Base-by-base conservation (phyloP, 2,329 filamentous ascomycete genomes). In the Monosporascus sp. region DNA sequence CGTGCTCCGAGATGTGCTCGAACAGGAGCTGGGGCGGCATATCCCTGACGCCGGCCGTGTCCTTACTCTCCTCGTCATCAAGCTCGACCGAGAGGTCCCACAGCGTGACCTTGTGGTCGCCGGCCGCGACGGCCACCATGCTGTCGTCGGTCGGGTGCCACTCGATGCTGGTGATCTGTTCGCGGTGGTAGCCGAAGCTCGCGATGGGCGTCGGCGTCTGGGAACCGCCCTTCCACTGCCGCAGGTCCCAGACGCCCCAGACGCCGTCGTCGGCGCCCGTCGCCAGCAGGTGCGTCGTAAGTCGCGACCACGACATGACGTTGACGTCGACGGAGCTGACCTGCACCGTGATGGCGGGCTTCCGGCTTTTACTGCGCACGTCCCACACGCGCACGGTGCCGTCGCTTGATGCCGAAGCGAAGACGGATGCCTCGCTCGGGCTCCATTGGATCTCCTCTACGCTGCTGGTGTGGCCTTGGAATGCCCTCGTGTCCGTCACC, bases 131-230 rank as follows among this genome's bases (percentile, higher is more conserved):
- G 3, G 90, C 89, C 17, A 99, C 85, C 65, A 97, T 95, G 69
- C 89, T 95, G 77, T 99, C 93, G 66, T 99, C 94, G 1, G 90
- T 93, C 2, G 94, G 93, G 72, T 97, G 93, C 93, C 94, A 99
- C 75, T 97, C 92, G 39, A 99, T 82, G 62, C 88, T 90, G 7
- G 94, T 99, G 64, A 99, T 90, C 63, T 96, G 94, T 72, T 97
- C 90, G 72, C 90, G 93, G 79, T 99, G 92, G 78, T 96, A 97
- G 66, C 85, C 81, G 74, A 97, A 99, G 63, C 87, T 88, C 3
- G 94, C 94, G n/a, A 97, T 89, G 1, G 94, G 89, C 48, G 86
- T 86, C 6, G 88, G 87, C 74, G 78, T 81, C 62, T 79, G 73
- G 7, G 76, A 71, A 58, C 75, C 77, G 2, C 85, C 85, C 76